A percentile compares a stretch with the other conserved stretches of the same genome.
Conservation (phyloP, 78 protist genomes). For the Creolimax fragrantissima region DNA sequence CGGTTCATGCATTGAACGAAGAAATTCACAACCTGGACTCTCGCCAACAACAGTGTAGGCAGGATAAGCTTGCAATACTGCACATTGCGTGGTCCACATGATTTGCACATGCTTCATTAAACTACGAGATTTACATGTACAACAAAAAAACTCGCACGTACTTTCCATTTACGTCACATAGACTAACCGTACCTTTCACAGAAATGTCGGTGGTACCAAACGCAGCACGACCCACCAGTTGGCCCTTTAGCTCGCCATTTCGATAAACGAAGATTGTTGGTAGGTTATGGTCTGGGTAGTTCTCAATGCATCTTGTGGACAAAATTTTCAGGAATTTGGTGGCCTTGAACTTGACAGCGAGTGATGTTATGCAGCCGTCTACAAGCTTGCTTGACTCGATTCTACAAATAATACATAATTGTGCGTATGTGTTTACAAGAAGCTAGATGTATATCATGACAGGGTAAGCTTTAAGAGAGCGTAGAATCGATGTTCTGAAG, state of each 20-base stretch:
- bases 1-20: no score
- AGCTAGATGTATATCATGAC: background rate
- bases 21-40: no score
- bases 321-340: conserved; percentile 53
- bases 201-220: conserved; percentile 41
- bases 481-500: no score
- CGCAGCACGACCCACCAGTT: conserved; percentile 34
- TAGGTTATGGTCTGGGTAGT: conserved; percentile 62
- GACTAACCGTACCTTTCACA: conserved; percentile 12
- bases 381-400: conserved; percentile 36
- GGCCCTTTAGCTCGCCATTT: conserved; percentile 39
- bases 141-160: no score
- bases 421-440: no score
- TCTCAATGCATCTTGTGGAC: conserved; percentile 26
- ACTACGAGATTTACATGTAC: no score
- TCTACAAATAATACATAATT: conserved; percentile 37
- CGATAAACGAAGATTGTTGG: conserved; percentile 64
- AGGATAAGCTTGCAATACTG: no score
- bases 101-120: no score
- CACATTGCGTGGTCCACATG: no score
- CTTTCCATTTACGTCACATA: no score
- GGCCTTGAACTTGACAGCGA: conserved; percentile 48
- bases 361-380: conserved; percentile 22
- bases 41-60: no score
- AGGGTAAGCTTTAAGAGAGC: background rate